These are phyloP conservation scores for Takashimella tepidaria DNA, from an alignment of 1,284 basidiomycete genomes.

Conservation along the genomic window DNA sequence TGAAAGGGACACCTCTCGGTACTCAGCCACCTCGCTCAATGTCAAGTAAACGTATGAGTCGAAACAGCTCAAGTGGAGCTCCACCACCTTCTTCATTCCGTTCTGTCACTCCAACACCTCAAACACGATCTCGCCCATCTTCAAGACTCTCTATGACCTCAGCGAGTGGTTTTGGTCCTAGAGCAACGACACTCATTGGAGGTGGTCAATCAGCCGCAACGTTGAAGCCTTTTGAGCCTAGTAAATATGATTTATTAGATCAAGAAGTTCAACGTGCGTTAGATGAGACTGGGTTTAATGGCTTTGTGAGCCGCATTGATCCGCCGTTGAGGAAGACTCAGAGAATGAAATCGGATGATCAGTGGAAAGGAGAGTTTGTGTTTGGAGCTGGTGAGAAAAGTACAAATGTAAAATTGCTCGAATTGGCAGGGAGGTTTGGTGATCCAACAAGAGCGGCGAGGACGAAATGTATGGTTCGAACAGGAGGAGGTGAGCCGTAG, in stretches of 20 bases:
- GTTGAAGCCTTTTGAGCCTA: constrained; percentile 33
- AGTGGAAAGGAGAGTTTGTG: constrained; percentile 45
- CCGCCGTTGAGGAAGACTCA: constrained; percentile 37
- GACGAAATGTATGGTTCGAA: constrained; percentile 32
- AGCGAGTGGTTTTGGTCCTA: constrained; percentile 4
- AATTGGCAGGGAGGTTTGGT: constrained; percentile 16
- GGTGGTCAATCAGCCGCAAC: constrained; percentile 2
- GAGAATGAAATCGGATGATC: constrained; percentile 29
- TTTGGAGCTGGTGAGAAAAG: constrained; percentile 36
- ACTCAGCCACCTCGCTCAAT: neutral
- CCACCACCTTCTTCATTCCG: constrained; percentile 37
- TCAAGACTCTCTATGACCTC: constrained; percentile 28
- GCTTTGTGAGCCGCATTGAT: constrained; percentile 37
- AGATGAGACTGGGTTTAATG: constrained; percentile 20
- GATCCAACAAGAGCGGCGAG: constrained; percentile 6
- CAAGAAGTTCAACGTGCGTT: constrained; percentile 27
- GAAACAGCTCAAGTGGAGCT: constrained; percentile 3
- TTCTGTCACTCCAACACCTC: constrained; percentile 26
- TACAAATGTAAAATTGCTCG: constrained; percentile 34
- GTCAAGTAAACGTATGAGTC: neutral
- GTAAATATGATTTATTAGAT: constrained; percentile 41
- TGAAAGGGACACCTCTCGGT: neutral
- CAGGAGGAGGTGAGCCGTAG: constrained; percentile 23
- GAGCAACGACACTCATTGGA: neutral
- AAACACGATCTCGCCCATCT: constrained; percentile 15